A percentile compares a stretch with the other conserved stretches of the same genome.
phyloP scores from a whole-genome alignment of 306 rosid genomes.

The Quercus mongolica region DNA sequence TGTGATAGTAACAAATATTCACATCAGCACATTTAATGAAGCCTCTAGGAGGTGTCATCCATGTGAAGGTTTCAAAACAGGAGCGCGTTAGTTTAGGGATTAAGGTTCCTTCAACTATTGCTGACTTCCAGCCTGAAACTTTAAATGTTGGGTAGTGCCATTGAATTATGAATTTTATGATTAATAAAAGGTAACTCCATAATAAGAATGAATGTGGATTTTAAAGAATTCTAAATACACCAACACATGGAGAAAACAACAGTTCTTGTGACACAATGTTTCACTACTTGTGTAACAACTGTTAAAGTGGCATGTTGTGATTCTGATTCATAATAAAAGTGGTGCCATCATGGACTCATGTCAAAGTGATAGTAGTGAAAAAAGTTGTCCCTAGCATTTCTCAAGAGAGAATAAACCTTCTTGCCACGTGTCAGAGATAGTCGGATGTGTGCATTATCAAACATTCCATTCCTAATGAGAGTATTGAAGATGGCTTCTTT shows the following conservation, averaged over 20 bases:
- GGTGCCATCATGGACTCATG: too few species aligned
- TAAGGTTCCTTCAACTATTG: background rate
- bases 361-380: too few species aligned
- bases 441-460: slow-evolving; percentile 74
- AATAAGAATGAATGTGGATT: background rate
- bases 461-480: slow-evolving; percentile 78
- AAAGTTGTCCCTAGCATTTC: too few species aligned
- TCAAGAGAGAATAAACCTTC: slow-evolving; percentile 45
- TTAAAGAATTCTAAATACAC: background rate
- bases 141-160: background rate
- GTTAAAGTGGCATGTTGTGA: too few species aligned
- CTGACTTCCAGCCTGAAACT: background rate
- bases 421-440: slow-evolving; percentile 78
- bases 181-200: background rate
- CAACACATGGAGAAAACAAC: background rate
- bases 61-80: background rate
- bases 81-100: background rate
- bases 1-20: background rate
- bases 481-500: slow-evolving; percentile 80
- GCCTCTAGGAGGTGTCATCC: background rate
- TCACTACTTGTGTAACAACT: too few species aligned
- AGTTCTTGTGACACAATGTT: too few species aligned
- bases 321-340: too few species aligned
- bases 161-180: background rate
- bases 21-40: background rate